Conservation (phyloP, 2,329 filamentous ascomycete species). For the Colletotrichum scovillei region DNA sequence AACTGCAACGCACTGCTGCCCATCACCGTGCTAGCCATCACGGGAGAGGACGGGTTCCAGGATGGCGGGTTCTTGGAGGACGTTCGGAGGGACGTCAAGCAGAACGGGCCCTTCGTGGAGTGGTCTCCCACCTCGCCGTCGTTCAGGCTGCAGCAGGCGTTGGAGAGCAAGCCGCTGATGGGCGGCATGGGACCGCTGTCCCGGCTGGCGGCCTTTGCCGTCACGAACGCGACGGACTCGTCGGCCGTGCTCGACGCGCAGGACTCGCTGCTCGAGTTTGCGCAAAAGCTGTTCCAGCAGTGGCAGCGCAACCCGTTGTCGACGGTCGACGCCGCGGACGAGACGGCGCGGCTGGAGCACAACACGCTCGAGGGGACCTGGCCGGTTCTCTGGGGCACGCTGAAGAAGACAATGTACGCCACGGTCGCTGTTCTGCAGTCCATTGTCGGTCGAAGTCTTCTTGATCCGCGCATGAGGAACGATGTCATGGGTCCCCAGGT, state of each 20-base stretch:
- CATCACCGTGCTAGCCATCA: constrained; percentile 73
- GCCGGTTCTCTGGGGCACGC: constrained; percentile 78
- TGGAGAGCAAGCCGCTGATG: constrained; percentile 71
- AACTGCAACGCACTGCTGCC: constrained; percentile 79
- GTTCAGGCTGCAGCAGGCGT: constrained; percentile 66
- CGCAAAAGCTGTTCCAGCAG: constrained; percentile 72
- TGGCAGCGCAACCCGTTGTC: constrained; percentile 84
- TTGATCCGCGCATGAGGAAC: constrained; percentile 60
- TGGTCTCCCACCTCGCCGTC: constrained; percentile 74
- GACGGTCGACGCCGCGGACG: constrained; percentile 75
- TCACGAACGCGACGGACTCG: constrained; percentile 64
- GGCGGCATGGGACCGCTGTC: constrained; percentile 76
- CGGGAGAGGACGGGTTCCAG: constrained; percentile 78
- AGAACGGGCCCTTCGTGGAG: constrained; percentile 65
- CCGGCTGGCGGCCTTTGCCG: constrained; percentile 71
- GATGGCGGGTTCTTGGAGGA: constrained; percentile 79
- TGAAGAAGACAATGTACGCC: constrained; percentile 81
- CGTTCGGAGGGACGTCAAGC: constrained; percentile 74
- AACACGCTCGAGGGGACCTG: constrained; percentile 76
- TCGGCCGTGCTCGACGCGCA: constrained; percentile 59
- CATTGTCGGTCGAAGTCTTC: constrained; percentile 72
- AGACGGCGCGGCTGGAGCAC: constrained; percentile 70
- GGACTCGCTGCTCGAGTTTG: constrained; percentile 76
- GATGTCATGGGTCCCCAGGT: constrained; percentile 67
- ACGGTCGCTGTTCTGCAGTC: constrained; percentile 80